These are phyloP conservation scores for Tuber indicum DNA, from an alignment of 495 filamentous ascomycete genomes.

Conservation along the genomic window DNA sequence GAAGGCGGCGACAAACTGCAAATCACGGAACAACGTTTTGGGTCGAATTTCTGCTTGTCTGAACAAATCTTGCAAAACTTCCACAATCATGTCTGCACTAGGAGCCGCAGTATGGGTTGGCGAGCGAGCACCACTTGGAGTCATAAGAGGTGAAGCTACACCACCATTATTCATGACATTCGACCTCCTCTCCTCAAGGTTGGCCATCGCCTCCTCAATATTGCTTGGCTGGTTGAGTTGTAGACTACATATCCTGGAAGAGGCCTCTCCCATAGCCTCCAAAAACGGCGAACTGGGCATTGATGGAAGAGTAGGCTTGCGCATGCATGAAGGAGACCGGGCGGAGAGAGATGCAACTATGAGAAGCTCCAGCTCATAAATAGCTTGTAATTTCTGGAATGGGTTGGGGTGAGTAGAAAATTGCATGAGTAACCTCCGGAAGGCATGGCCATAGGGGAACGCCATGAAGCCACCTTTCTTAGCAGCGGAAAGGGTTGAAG, in stretches of 20 bases:
- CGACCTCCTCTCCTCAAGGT: slow-evolving; percentile 61
- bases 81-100: slow-evolving; percentile 67
- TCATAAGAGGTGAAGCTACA: slow-evolving; percentile 38
- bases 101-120: slow-evolving; percentile 47
- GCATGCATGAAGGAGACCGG: slow-evolving; percentile 29
- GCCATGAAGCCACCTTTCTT: slow-evolving; percentile 45
- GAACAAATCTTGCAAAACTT: slow-evolving; percentile 72
- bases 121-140: slow-evolving; percentile 44
- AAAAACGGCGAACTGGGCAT: slow-evolving; percentile 41
- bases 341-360: slow-evolving; percentile 69
- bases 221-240: slow-evolving; percentile 44
- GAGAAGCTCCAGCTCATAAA: slow-evolving; percentile 74
- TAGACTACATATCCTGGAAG: slow-evolving; percentile 36
- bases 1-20: slow-evolving; percentile 93
- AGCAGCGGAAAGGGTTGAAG: slow-evolving; percentile 37
- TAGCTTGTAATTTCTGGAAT: slow-evolving; percentile 72
- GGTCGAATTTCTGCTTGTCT: slow-evolving; percentile 69
- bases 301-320: slow-evolving; percentile 26
- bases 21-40: slow-evolving; percentile 84
- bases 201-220: slow-evolving; percentile 61
- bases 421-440: slow-evolving; percentile 69
- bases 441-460: slow-evolving; percentile 69
- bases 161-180: slow-evolving; percentile 43
- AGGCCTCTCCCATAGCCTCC: slow-evolving; percentile 35
- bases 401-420: slow-evolving; percentile 90